Conservation (phyloP, 345 rosid species). For the Corchorus capsularis region DNA sequence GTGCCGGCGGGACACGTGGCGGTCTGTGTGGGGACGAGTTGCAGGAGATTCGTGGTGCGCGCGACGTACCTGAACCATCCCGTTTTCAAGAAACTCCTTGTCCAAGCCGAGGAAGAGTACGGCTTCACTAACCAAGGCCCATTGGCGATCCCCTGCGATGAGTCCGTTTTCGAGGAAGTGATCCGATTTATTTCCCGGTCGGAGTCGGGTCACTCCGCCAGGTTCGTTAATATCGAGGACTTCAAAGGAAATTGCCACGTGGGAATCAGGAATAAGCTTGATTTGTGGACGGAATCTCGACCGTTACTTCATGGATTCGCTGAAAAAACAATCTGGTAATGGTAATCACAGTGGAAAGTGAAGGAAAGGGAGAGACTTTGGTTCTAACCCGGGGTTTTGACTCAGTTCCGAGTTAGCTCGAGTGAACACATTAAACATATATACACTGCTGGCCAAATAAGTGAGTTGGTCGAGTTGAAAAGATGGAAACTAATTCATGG, state of each 20-base stretch:
- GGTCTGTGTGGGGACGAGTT: conserved; percentile 63
- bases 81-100: conserved; percentile 58
- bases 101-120: conserved; percentile 85
- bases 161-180: conserved; percentile 75
- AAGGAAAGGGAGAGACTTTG: conserved; percentile 2
- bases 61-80: conserved; percentile 96
- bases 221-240: conserved; percentile 56
- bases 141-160: conserved; percentile 86
- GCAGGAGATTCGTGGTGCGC: conserved; percentile 80
- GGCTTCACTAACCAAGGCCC: conserved; percentile 86
- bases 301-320: conserved; percentile 69
- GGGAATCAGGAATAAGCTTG: conserved; percentile 44
- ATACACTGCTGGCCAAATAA: background rate
- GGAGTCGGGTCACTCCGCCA: conserved; percentile 50
- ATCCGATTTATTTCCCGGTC: conserved; percentile 67
- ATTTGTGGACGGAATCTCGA: conserved; percentile 71
- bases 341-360: conserved; percentile 29
- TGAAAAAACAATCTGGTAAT: conserved; percentile 57
- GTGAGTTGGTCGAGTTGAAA: conserved; percentile 27
- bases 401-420: conserved; percentile 31
- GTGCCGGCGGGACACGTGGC: conserved; percentile 98
- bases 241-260: conserved; percentile 61
- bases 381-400: conserved; percentile 40
- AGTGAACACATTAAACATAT: conserved; percentile 3
- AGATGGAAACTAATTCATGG: conserved; percentile 9